phyloP scores from a whole-genome alignment of 2,329 filamentous ascomycete genomes.

The Penicillium sp. region DNA sequence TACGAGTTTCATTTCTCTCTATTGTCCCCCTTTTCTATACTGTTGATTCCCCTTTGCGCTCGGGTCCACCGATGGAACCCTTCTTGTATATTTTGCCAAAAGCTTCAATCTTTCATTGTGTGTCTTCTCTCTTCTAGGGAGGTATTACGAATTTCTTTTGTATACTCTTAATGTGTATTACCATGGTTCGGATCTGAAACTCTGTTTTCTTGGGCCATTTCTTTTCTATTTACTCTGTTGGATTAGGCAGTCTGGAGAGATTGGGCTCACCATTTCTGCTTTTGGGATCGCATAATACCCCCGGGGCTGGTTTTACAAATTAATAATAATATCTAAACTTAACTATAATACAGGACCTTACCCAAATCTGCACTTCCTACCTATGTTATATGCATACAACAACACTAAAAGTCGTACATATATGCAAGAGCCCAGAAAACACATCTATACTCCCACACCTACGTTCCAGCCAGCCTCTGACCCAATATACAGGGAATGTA shows the following conservation, averaged over 20 bases:
- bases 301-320: neutral
- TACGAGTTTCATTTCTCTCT: slow-evolving; percentile 25
- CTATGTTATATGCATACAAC: neutral
- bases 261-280: neutral
- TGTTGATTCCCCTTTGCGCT: slow-evolving; percentile 17
- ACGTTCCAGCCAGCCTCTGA: neutral
- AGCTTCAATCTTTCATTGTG: slow-evolving; percentile 10
- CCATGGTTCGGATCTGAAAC: slow-evolving; percentile 20
- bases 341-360: neutral
- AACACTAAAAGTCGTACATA: neutral
- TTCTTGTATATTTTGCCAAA: slow-evolving; percentile 24
- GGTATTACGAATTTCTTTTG: slow-evolving; percentile 16
- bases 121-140: slow-evolving; percentile 3
- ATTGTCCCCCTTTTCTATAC: slow-evolving; percentile 15
- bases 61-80: slow-evolving; percentile 1
- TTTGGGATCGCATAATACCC: slow-evolving; percentile 1
- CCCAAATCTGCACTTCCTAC: neutral
- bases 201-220: slow-evolving; percentile 4
- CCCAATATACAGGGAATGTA: neutral
- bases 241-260: neutral
- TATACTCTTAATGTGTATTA: slow-evolving; percentile 30
- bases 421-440: neutral
- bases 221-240: neutral
- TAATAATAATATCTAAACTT: neutral
- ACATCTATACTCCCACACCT: neutral